These are phyloP conservation scores for Aspergillus terreus DNA, from an alignment of 2,329 filamentous ascomycete genomes.

Conservation along the genomic window DNA sequence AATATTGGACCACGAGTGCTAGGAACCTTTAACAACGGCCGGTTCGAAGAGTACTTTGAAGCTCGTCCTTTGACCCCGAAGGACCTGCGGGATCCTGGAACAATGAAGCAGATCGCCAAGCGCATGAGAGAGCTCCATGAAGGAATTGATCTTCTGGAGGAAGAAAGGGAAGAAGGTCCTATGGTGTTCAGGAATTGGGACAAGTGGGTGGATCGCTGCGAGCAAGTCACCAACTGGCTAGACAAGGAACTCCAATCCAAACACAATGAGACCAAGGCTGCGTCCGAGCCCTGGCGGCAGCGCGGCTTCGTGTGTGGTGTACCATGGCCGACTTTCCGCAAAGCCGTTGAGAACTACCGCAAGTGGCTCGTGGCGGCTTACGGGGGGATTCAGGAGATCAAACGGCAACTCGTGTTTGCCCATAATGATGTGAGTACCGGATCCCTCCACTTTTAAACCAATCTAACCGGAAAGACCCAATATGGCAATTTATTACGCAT, in stretches of 20 bases:
- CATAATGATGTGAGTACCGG: conserved; percentile 78
- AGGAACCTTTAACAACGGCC: conserved; percentile 89
- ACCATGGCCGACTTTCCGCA: conserved; percentile 74
- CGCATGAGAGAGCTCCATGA: conserved; percentile 95
- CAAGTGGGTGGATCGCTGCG: conserved; percentile 70
- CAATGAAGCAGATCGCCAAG: conserved; percentile 90
- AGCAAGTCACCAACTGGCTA: conserved; percentile 50
- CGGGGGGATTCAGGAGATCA: conserved; percentile 63
- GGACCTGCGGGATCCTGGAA: conserved; percentile 76
- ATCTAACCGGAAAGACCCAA: conserved; percentile 66
- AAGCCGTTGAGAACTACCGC: conserved; percentile 72
- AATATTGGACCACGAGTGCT: conserved; percentile 88
- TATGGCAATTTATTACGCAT: conserved; percentile 93
- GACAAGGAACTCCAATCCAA: conserved; percentile 56
- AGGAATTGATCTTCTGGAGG: conserved; percentile 77
- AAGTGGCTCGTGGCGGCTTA: conserved; percentile 69
- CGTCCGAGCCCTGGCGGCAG: conserved; percentile 59
- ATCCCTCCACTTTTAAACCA: background rate
- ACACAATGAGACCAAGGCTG: conserved; percentile 39
- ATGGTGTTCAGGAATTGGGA: conserved; percentile 94
- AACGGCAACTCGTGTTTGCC: conserved; percentile 80
- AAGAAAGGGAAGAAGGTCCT: conserved; percentile 74
- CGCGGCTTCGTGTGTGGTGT: conserved; percentile 77
- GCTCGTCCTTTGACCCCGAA: conserved; percentile 73
- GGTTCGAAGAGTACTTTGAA: conserved; percentile 92